These are phyloP conservation scores for Aspergillus avenaceus DNA, from an alignment of 495 filamentous ascomycete genomes.

Conservation along the genomic window DNA sequence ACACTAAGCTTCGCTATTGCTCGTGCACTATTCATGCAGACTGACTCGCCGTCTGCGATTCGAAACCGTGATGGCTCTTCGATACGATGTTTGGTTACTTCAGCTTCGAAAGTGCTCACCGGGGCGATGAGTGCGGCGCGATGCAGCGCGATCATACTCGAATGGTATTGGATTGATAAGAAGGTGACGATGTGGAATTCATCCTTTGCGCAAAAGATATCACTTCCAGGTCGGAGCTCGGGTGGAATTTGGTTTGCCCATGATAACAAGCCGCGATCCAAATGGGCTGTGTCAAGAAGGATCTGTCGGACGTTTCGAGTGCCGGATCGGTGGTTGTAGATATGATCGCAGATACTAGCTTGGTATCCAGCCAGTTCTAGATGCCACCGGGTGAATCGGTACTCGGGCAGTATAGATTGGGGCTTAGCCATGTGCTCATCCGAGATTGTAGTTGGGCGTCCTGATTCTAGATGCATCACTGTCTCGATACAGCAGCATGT, in stretches of 20 bases:
- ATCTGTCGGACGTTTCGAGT: conserved; percentile 7
- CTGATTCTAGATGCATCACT: conserved; percentile 12
- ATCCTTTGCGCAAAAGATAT: conserved; percentile 3
- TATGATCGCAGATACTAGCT: conserved; percentile 11
- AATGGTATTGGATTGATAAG: conserved; percentile 12
- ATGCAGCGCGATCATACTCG: conserved; percentile 8
- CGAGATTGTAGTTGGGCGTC: conserved; percentile 1
- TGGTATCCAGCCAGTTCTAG: conserved; percentile 9
- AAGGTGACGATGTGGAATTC: conserved; percentile 7
- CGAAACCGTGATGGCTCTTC: conserved; percentile 8
- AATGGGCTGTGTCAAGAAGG: conserved; percentile 8
- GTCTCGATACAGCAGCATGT: conserved; percentile 10
- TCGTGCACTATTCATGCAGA: conserved; percentile 11
- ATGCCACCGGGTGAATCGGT: conserved; percentile 5
- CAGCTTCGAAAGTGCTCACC: conserved; percentile 4
- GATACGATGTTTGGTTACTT: background rate
- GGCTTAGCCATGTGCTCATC: background rate
- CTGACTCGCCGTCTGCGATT: conserved; percentile 5
- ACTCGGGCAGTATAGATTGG: background rate
- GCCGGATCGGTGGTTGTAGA: conserved; percentile 5
- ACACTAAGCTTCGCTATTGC: conserved; percentile 14
- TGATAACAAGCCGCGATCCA: background rate
- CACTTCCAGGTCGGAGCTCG: conserved; percentile 9
- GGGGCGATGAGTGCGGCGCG: conserved; percentile 13
- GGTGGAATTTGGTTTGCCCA: conserved; percentile 9